phyloP scores from a whole-genome alignment of 805 yeast species.

The Osmozyma mogii region DNA sequence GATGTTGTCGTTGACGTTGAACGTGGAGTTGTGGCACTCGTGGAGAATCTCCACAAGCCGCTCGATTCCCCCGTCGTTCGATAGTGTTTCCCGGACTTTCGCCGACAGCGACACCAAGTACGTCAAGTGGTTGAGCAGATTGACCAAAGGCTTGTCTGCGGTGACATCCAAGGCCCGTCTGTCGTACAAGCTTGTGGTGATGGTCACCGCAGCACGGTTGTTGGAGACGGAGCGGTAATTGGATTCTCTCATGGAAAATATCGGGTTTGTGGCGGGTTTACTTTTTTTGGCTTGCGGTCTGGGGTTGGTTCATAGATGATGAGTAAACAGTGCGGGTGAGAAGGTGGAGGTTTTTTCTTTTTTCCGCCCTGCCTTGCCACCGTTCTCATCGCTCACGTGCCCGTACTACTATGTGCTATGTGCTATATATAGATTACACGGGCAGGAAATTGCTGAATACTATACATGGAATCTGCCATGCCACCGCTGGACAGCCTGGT shows the following conservation, averaged over 20 bases:
- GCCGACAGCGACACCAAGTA: conserved; percentile 79
- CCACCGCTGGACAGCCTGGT: too few relatives aligned
- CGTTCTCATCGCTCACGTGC: too few relatives aligned
- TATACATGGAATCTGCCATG: too few relatives aligned
- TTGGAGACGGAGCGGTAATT: conserved; percentile 71
- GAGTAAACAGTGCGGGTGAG: too few relatives aligned
- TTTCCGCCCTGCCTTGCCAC: too few relatives aligned
- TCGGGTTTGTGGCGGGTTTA: neutral
- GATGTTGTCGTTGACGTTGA: conserved; percentile 21
- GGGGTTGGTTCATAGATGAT: too few relatives aligned
- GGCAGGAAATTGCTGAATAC: too few relatives aligned
- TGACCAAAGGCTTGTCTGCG: conserved; percentile 81
- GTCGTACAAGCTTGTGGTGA: conserved; percentile 83
- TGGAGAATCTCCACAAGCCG: conserved; percentile 77
- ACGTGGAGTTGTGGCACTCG: conserved; percentile 52
- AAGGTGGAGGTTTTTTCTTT: too few relatives aligned
- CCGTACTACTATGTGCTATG: too few relatives aligned
- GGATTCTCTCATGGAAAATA: conserved; percentile 69
- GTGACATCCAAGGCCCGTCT: conserved; percentile 89
- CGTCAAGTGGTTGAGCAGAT: conserved; percentile 84
- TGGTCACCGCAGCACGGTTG: conserved; percentile 88
- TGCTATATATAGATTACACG: too few relatives aligned
- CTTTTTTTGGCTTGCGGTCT: neutral
- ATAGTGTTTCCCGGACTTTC: conserved; percentile 83
- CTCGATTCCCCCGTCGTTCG: conserved; percentile 88